Base-by-base conservation (phyloP, 352 stramenopile genomes). In the Peronosclerospora sorghi region DNA sequence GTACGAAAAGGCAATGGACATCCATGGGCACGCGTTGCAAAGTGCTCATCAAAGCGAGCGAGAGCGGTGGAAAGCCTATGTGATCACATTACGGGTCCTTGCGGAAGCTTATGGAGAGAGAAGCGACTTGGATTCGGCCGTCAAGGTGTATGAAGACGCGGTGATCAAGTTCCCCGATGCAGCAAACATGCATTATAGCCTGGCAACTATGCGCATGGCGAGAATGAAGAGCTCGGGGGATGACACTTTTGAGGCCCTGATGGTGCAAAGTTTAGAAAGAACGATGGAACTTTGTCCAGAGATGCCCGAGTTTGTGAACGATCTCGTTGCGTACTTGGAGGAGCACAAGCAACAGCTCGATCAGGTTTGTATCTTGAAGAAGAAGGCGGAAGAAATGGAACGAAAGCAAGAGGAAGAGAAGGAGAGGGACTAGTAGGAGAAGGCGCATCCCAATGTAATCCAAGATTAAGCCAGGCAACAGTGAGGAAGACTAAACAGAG, bases 121-220 rank as follows among this genome's bases (percentile, higher is more conserved):
- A 67, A 32, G n/a, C n/a, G 64, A 86, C 47, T 18, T 86, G 18
- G 35, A 76, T 34, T 57, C 56, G 6, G 74, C 67, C 0, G 58
- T 83, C 0, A 32, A 51, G 18, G 48, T 83, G 38, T 86, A 77
- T 51, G 41, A 61, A 39, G 49, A 67, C 17, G 74, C 66, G 10
- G 54, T 53, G 0, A 29, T 12, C 0, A 54, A 40, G 45, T 73
- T 79, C 26, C 60, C 71, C 0, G 28, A 42, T 1, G 68, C 62
- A 34, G 71, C 57, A 2, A 81, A 86, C 36, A 48, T 83, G 48
- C 66, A 83, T 23, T 86, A 68, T 51, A 86, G 83, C 48, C 24
- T 86, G 21, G 73, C 73, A 28, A 73, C 64, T 37, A 84, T 86
- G 74, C 57, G 63, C n/a, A 61, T 74, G 49, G 72, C 69, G 8